phyloP scores from a whole-genome alignment of 306 rosid genomes.

The Clitoria ternatea region DNA sequence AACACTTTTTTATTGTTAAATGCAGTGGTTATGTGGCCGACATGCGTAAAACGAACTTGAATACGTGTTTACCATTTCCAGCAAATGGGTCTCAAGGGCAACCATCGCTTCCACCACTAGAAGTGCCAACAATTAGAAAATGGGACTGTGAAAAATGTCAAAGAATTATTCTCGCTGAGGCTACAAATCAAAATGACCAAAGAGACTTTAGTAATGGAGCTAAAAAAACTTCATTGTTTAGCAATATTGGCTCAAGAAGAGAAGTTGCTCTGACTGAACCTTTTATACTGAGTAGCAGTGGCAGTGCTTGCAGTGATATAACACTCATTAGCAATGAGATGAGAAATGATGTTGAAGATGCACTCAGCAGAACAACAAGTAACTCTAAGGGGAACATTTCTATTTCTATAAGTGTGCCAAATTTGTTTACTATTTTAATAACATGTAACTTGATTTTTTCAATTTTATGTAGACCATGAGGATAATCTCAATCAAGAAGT shows the following conservation, averaged over 20 bases:
- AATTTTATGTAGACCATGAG: constrained; percentile 36
- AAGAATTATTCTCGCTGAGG: constrained; percentile 33
- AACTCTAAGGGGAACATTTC: constrained; percentile 5
- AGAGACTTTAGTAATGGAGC: background rate
- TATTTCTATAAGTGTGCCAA: constrained; percentile 6
- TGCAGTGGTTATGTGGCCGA: constrained; percentile 69
- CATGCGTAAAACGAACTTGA: constrained; percentile 52
- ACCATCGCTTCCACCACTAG: constrained; percentile 45
- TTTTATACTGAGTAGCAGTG: background rate
- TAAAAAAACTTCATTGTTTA: constrained; percentile 27
- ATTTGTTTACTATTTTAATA: background rate
- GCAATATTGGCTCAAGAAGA: constrained; percentile 2
- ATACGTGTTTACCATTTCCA: constrained; percentile 54
- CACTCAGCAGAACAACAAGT: constrained; percentile 28
- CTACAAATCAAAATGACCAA: constrained; percentile 3
- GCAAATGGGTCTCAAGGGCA: constrained; percentile 32
- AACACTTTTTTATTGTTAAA: background rate
- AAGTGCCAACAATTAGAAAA: constrained; percentile 43
- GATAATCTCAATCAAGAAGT: constrained; percentile 17
- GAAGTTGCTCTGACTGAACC: constrained; percentile 21
- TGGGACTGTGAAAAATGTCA: constrained; percentile 52
- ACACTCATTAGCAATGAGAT: constrained; percentile 24
- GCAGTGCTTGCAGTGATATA: background rate
- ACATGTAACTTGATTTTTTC: background rate
- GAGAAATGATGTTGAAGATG: constrained; percentile 29